Percentiles rank a stretch among this genome's conserved stretches.
Conservation (phyloP, 352 stramenopile genomes). For the Globisporangium emineosum region DNA sequence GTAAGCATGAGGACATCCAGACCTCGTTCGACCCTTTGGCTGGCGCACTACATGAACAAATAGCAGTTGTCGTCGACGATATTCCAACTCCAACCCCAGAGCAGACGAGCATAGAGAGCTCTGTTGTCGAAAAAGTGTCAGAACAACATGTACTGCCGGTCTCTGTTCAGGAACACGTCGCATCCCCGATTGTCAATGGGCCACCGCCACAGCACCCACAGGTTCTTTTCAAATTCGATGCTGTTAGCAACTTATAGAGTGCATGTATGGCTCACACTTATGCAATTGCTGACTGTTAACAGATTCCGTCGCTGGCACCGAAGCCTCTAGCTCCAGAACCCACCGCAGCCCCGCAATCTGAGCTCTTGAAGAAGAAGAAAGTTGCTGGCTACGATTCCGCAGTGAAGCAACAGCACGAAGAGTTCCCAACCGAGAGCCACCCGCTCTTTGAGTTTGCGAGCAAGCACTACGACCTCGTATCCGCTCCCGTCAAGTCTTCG, state of each 20-base stretch:
- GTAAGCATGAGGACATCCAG: conserved; percentile 18
- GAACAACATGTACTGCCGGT: too few species aligned
- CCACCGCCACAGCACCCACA: too few species aligned
- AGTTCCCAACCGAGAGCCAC: conserved; percentile 20
- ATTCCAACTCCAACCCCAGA: too few species aligned
- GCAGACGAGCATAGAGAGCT: too few species aligned
- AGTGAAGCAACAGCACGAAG: neutral
- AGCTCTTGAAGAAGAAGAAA: conserved; percentile 10
- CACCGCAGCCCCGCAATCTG: neutral
- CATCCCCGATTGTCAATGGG: too few species aligned
- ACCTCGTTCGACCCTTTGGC: conserved; percentile 3
- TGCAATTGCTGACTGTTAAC: neutral
- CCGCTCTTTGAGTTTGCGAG: conserved; percentile 41
- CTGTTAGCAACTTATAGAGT: too few species aligned
- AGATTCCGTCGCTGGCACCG: neutral
- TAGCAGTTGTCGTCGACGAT: neutral
- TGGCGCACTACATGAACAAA: neutral
- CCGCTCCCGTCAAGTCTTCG: conserved; percentile 15
- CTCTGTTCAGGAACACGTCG: too few species aligned
- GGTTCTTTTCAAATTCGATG: too few species aligned
- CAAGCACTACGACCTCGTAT: conserved; percentile 32
- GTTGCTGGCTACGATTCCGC: neutral
- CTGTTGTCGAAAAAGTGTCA: too few species aligned
- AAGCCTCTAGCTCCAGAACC: neutral
- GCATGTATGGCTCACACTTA: too few species aligned